phyloP scores from a whole-genome alignment of 148 eudicot genomes.

The Diospyros lotus region DNA sequence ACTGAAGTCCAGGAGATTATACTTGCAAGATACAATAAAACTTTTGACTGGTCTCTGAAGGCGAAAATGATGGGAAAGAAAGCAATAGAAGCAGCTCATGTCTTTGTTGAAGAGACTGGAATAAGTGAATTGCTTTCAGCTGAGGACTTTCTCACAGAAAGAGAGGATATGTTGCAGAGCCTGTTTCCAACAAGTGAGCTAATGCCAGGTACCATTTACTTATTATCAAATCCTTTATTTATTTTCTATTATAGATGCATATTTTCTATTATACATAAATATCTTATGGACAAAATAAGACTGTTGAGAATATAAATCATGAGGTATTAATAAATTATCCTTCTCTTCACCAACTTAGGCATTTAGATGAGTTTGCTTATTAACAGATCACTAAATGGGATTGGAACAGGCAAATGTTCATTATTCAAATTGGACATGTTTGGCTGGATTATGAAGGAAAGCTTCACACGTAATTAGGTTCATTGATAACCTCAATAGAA shows the following conservation, averaged over 20 bases:
- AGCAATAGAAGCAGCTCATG: constrained; percentile 86
- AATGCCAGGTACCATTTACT: constrained; percentile 73
- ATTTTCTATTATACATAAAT: background rate
- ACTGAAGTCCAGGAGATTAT: constrained; percentile 86
- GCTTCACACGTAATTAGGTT: background rate
- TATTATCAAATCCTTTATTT: background rate
- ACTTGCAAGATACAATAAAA: constrained; percentile 81
- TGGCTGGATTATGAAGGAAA: background rate
- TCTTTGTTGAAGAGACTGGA: constrained; percentile 92
- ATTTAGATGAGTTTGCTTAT: no score
- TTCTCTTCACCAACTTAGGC: no score
- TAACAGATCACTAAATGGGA: no score
- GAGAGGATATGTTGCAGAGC: constrained; percentile 72
- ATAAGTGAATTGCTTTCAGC: constrained; percentile 76
- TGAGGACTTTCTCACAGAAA: constrained; percentile 80
- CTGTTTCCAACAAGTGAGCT: constrained; percentile 85
- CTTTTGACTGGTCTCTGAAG: constrained; percentile 96
- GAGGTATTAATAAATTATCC: no score
- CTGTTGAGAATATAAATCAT: no score
- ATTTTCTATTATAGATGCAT: background rate
- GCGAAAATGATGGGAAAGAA: constrained; percentile 98
- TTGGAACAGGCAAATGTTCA: no score
- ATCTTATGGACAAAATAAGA: background rate
- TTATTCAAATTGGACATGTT: no score
- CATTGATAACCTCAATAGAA: no score